Evolutionary conservation across 164 flowering plant genomes (phyloP).

Genomic region (Malania oleifera): DNA sequence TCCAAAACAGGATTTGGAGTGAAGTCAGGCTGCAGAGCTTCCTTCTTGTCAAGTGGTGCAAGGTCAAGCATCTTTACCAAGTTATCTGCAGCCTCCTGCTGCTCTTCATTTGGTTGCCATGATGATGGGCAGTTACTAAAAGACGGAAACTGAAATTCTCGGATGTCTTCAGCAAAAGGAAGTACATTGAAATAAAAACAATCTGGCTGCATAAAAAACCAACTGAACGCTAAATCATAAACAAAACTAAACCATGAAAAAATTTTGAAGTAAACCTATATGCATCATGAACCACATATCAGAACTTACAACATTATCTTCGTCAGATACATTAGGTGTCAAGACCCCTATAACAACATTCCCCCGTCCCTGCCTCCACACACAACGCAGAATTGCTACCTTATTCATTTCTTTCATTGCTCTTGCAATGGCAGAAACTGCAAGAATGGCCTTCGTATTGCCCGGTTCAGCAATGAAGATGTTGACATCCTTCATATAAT

Average conservation of each 20-base stretch:
- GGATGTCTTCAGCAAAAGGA: conserved; percentile 93
- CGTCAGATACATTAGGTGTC: conserved; percentile 78
- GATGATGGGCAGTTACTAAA: conserved; percentile 63
- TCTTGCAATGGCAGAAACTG: conserved; percentile 85
- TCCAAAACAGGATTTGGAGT: conserved; percentile 92
- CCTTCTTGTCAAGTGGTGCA: conserved; percentile 65
- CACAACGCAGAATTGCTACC: conserved; percentile 94
- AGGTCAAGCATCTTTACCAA: conserved; percentile 85
- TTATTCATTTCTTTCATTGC: conserved; percentile 85
- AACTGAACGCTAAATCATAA: conserved; percentile 5
- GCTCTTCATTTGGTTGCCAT: conserved; percentile 66
- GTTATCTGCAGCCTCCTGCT: conserved; percentile 83
- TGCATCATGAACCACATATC: neutral
- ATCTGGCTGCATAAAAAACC: conserved; percentile 61
- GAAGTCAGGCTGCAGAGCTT: conserved; percentile 66
- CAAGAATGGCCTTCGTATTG: conserved; percentile 56
- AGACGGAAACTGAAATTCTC: conserved; percentile 95
- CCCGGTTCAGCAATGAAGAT: conserved; percentile 88
- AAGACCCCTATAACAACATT: conserved; percentile 80
- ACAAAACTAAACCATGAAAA: conserved; percentile 1
- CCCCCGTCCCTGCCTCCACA: conserved; percentile 88
- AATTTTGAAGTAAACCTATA: neutral
- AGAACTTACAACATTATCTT: conserved; percentile 54
- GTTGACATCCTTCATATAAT: conserved; percentile 84
- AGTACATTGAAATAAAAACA: conserved; percentile 92